Conservation (phyloP, 768 basidiomycete genomes). For the Podaxis sp. region DNA sequence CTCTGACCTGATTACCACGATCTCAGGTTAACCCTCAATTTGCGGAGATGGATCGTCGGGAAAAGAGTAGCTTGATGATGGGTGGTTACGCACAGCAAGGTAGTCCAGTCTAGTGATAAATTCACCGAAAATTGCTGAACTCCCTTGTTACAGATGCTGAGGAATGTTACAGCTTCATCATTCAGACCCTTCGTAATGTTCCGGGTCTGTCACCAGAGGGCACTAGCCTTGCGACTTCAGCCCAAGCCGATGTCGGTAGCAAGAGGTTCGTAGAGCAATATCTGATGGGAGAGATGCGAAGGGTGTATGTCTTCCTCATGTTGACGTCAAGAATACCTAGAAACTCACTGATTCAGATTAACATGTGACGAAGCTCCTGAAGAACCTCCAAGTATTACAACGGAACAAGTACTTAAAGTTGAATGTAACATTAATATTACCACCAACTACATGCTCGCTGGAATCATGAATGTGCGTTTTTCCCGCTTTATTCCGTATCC, state of each 20-base stretch:
- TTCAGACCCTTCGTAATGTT: slow-evolving; percentile 71
- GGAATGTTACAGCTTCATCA: slow-evolving; percentile 81
- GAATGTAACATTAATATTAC: slow-evolving; percentile 87
- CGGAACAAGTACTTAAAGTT: slow-evolving; percentile 81
- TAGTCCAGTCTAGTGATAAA: slow-evolving; percentile 29
- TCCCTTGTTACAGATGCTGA: slow-evolving; percentile 66
- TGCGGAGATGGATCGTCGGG: slow-evolving; percentile 61
- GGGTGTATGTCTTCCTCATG: slow-evolving; percentile 46
- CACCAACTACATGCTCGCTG: slow-evolving; percentile 88
- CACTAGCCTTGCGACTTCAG: slow-evolving; percentile 25
- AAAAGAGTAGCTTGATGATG: slow-evolving; percentile 32
- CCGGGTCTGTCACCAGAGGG: slow-evolving; percentile 45
- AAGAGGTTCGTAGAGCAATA: slow-evolving; percentile 78
- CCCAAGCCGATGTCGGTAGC: slow-evolving; percentile 26
- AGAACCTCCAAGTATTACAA: slow-evolving; percentile 62
- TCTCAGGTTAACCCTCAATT: slow-evolving; percentile 82
- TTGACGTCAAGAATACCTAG: background rate
- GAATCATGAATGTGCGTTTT: slow-evolving; percentile 70
- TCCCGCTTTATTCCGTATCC: background rate
- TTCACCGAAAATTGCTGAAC: background rate
- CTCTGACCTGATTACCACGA: background rate
- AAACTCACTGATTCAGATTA: slow-evolving; percentile 46
- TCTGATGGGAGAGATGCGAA: slow-evolving; percentile 74
- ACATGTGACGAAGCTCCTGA: slow-evolving; percentile 82
- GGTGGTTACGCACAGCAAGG: slow-evolving; percentile 82